Evolutionary conservation across 352 stramenopile genomes (phyloP).

Genomic region (Peronospora tabacina): DNA sequence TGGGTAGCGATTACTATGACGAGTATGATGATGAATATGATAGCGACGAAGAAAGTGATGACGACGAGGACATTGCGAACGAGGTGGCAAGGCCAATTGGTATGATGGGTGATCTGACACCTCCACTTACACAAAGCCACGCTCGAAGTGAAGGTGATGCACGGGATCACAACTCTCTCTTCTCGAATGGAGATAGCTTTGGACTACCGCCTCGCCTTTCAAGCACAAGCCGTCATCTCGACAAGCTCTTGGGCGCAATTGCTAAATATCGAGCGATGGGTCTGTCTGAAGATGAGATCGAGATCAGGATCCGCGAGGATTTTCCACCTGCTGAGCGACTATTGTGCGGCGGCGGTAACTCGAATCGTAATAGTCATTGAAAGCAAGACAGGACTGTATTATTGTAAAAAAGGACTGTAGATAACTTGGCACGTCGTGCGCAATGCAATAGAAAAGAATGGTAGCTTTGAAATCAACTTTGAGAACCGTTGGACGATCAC

Average conservation of each 20-base stretch:
- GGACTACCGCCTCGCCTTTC: constrained; percentile 49
- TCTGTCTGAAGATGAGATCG: constrained; percentile 57
- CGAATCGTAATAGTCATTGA: constrained; percentile 22
- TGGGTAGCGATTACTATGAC: constrained; percentile 38
- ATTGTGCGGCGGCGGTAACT: constrained; percentile 16
- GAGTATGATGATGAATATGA: constrained; percentile 41
- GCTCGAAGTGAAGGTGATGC: constrained; percentile 22
- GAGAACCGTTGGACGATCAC: background rate
- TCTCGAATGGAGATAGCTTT: constrained; percentile 48
- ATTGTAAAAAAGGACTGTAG: constrained; percentile 25
- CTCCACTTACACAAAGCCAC: constrained; percentile 23
- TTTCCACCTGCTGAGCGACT: constrained; percentile 47
- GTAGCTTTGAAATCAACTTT: constrained; percentile 9
- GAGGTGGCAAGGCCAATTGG: constrained; percentile 55
- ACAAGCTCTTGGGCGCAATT: constrained; percentile 51
- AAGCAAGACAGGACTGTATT: constrained; percentile 11
- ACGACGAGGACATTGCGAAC: constrained; percentile 67
- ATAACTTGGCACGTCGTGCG: constrained; percentile 18
- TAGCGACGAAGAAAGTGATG: constrained; percentile 32
- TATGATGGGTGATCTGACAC: constrained; percentile 26
- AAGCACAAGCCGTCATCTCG: constrained; percentile 52
- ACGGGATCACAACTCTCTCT: constrained; percentile 36
- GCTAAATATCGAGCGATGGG: constrained; percentile 52
- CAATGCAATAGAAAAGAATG: constrained; percentile 15
- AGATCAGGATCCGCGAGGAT: constrained; percentile 51